phyloP scores from a whole-genome alignment of 441 rosid genomes.

The Viola pubescens region DNA sequence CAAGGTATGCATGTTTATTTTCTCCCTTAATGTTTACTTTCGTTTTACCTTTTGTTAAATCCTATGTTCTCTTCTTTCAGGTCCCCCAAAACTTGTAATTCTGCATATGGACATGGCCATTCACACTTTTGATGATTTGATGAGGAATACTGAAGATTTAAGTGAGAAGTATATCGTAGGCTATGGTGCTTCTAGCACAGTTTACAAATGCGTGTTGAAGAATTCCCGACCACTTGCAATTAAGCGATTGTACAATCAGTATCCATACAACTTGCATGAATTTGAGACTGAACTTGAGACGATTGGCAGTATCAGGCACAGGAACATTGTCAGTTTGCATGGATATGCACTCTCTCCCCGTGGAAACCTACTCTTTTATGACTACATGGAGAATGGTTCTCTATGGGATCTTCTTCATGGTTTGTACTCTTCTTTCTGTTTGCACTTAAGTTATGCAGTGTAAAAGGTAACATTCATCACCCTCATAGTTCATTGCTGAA shows the following conservation, averaged over 20 bases:
- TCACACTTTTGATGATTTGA: conserved; percentile 79
- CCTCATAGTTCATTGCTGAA: not conserved
- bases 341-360: conserved; percentile 69
- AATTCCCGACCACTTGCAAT: conserved; percentile 86
- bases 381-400: conserved; percentile 93
- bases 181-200: conserved; percentile 86
- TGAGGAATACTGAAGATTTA: conserved; percentile 79
- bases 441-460: not conserved
- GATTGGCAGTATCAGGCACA: conserved; percentile 82
- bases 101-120: conserved; percentile 97
- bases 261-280: conserved; percentile 52
- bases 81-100: conserved; percentile 75
- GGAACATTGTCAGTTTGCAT: conserved; percentile 83
- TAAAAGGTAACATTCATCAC: too few species aligned
- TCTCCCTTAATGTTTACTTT: not conserved
- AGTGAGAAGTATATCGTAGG: conserved; percentile 74
- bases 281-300: conserved; percentile 95
- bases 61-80: conserved; percentile 23
- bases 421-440: conserved; percentile 20
- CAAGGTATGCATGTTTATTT: conserved; percentile 29
- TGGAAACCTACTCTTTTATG: conserved; percentile 93
- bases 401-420: conserved; percentile 97
- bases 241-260: conserved; percentile 75
- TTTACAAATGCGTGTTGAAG: conserved; percentile 67
- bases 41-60: not conserved